Evolutionary conservation across 495 filamentous ascomycete genomes (phyloP).

Genomic region (Cetradonia linearis): DNA sequence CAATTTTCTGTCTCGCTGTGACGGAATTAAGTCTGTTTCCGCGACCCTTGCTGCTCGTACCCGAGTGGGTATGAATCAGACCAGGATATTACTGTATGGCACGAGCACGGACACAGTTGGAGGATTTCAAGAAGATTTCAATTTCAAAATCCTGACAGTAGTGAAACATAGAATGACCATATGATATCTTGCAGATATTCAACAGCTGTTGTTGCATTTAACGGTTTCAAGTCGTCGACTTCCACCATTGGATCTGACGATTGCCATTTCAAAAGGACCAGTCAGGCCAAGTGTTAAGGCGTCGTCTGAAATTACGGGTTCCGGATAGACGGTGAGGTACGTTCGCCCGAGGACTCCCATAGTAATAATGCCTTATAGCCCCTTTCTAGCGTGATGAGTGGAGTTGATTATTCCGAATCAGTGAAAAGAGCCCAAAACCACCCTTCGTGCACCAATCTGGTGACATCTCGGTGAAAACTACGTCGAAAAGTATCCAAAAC

Average conservation of each 20-base stretch:
- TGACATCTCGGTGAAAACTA: background rate
- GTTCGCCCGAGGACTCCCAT: constrained; percentile 14
- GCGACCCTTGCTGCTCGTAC: constrained; percentile 18
- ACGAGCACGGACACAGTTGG: background rate
- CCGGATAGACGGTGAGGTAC: constrained; percentile 16
- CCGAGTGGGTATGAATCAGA: constrained; percentile 17
- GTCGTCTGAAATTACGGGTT: constrained; percentile 16
- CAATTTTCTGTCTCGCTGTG: constrained; percentile 22
- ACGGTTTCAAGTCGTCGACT: background rate
- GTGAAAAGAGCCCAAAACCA: constrained; percentile 4
- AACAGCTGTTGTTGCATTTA: background rate
- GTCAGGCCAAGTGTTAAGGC: constrained; percentile 2
- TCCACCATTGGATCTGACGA: background rate
- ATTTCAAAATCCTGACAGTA: background rate
- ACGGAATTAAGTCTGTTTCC: constrained; percentile 19
- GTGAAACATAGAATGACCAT: background rate
- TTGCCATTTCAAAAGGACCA: background rate
- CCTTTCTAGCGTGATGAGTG: constrained; percentile 10
- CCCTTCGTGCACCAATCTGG: constrained; percentile 8
- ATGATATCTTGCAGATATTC: background rate
- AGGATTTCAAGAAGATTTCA: no score
- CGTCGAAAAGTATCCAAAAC: background rate
- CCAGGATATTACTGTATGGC: constrained; percentile 7
- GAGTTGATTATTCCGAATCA: constrained; percentile 10
- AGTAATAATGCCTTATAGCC: constrained; percentile 4